A percentile compares a stretch with the other conserved stretches of the same genome.
Conservation (phyloP, 2,329 filamentous ascomycete genomes). For the Phyllosticta paracitricarpa region DNA sequence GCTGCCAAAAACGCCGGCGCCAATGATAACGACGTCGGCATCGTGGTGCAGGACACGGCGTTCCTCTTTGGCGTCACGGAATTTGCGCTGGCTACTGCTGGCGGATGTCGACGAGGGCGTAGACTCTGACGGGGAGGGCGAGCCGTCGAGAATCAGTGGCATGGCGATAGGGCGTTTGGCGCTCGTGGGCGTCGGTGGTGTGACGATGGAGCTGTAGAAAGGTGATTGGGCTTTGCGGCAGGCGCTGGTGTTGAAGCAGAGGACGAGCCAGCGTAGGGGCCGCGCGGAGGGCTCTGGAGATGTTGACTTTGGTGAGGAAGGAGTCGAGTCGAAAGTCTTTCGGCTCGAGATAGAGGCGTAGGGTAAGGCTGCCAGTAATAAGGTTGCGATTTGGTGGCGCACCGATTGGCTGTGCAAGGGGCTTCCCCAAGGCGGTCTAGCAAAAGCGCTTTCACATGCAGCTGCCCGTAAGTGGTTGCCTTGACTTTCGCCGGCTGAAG, state of each 20-base stretch:
- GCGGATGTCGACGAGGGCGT: background rate
- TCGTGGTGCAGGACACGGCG: conserved; percentile 48
- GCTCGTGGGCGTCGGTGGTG: background rate
- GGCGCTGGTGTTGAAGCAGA: background rate
- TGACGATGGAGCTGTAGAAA: background rate
- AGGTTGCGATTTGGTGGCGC: conserved; percentile 4
- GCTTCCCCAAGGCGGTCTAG: conserved; percentile 3
- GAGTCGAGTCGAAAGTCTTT: background rate
- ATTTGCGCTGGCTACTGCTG: background rate
- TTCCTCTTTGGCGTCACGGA: background rate
- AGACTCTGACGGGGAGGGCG: conserved; percentile 1
- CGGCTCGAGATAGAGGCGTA: background rate
- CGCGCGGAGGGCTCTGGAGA: background rate
- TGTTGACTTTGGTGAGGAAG: background rate
- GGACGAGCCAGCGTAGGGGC: background rate
- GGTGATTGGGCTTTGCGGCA: background rate
- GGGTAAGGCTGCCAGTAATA: conserved; percentile 2
- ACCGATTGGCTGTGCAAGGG: background rate
- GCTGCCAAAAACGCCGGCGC: conserved; percentile 83
- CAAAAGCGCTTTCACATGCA: conserved; percentile 4
- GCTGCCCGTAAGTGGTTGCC: background rate
- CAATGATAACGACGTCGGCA: conserved; percentile 80
- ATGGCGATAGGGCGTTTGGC: background rate
- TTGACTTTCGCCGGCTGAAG: background rate
- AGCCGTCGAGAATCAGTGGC: conserved; percentile 7